These are phyloP conservation scores for Furcasterigmium sp. DNA, from an alignment of 2,329 filamentous ascomycete genomes.

Conservation along the genomic window DNA sequence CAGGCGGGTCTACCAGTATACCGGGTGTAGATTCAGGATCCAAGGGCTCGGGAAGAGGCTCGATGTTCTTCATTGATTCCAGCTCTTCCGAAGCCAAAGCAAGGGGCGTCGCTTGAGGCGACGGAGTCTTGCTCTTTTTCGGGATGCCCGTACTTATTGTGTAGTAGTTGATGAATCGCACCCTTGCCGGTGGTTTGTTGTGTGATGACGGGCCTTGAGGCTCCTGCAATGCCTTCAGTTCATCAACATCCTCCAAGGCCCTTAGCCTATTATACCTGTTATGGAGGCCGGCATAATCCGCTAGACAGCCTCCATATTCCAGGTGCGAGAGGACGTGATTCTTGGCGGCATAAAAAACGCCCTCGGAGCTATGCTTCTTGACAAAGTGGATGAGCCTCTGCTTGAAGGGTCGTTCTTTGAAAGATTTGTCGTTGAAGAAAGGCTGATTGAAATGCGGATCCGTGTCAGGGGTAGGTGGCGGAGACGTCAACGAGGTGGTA, in stretches of 20 bases:
- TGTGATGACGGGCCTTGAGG: slow-evolving; percentile 12
- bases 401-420: slow-evolving; percentile 65
- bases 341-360: slow-evolving; percentile 63
- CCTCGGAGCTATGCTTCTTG: slow-evolving; percentile 70
- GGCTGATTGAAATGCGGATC: slow-evolving; percentile 71
- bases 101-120: background rate
- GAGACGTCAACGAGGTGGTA: slow-evolving; percentile 6
- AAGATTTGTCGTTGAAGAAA: slow-evolving; percentile 68
- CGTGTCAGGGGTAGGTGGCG: slow-evolving; percentile 12
- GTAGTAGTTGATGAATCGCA: slow-evolving; percentile 87
- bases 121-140: slow-evolving; percentile 38
- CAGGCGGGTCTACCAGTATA: background rate
- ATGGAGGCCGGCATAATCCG: slow-evolving; percentile 68
- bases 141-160: slow-evolving; percentile 74
- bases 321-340: slow-evolving; percentile 74
- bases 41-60: background rate
- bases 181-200: too few relatives aligned
- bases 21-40: background rate
- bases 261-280: slow-evolving; percentile 65
- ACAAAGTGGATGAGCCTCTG: slow-evolving; percentile 69
- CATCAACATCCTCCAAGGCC: slow-evolving; percentile 65
- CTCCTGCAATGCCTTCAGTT: slow-evolving; percentile 28
- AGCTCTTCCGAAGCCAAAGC: background rate
- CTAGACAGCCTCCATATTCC: slow-evolving; percentile 76
- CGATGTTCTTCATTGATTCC: background rate